phyloP scores from a whole-genome alignment of 148 eudicot species.

The Heliamphora exappendiculata region DNA sequence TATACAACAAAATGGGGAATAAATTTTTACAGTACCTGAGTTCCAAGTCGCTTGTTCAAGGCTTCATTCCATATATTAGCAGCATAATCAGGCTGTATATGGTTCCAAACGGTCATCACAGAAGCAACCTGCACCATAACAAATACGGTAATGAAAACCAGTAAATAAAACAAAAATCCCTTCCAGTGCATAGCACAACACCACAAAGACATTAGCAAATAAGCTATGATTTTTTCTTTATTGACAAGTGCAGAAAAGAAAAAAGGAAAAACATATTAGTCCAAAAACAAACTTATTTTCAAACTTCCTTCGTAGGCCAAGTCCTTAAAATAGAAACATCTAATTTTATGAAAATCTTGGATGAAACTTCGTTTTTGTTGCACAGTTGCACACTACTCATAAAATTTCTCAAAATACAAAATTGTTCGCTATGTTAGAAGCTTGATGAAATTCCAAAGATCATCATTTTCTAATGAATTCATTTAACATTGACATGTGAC shows the following conservation, averaged over 20 bases:
- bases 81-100: conserved; percentile 81
- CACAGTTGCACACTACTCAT: neutral
- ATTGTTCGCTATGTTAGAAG: neutral
- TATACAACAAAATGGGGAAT: neutral
- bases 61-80: conserved; percentile 95
- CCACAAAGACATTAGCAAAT: neutral
- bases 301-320: neutral
- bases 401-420: neutral
- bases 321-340: neutral
- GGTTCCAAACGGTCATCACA: conserved; percentile 86
- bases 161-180: neutral
- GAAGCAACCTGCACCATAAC: conserved; percentile 70
- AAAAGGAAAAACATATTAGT: too few species aligned
- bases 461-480: neutral
- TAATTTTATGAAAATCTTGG: neutral
- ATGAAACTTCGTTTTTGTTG: neutral
- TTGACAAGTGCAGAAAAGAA: too few species aligned
- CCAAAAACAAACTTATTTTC: too few species aligned
- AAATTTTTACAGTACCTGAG: conserved; percentile 40
- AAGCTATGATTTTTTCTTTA: neutral
- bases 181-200: neutral
- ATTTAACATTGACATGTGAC: neutral
- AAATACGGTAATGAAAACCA: neutral
- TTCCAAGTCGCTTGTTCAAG: conserved; percentile 86
- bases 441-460: neutral